A percentile compares a stretch with the other conserved stretches of the same genome.
These are phyloP conservation scores for Neospermospora avenae DNA, from an alignment of 2,329 filamentous ascomycete genomes.

Conservation along the genomic window DNA sequence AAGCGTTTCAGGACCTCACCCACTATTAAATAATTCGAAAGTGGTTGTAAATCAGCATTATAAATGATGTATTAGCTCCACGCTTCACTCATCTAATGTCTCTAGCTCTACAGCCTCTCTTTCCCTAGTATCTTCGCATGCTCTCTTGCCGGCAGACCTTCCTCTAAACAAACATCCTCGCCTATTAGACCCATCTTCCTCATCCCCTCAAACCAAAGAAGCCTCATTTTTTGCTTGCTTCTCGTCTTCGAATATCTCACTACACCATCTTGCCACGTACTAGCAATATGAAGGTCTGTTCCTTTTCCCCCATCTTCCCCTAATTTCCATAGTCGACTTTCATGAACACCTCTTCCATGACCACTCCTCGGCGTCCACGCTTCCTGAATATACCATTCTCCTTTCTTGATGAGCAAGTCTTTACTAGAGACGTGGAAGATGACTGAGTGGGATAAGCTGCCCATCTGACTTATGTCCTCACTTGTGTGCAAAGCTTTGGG, in stretches of 20 bases:
- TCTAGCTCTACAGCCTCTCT: slow-evolving; percentile 6
- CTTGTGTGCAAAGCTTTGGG: slow-evolving; percentile 46
- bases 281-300: slow-evolving; percentile 43
- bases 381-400: slow-evolving; percentile 48
- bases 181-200: background rate
- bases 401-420: slow-evolving; percentile 37
- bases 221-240: slow-evolving; percentile 9
- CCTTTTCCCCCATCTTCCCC: background rate
- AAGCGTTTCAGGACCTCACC: no score
- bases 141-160: background rate
- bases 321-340: slow-evolving; percentile 43
- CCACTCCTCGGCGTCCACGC: slow-evolving; percentile 43
- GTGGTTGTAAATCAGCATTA: no score
- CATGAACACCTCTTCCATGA: slow-evolving; percentile 44
- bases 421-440: slow-evolving; percentile 43
- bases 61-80: no score
- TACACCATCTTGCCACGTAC: slow-evolving; percentile 48
- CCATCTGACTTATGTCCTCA: slow-evolving; percentile 41
- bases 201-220: slow-evolving; percentile 12
- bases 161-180: background rate
- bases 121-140: background rate
- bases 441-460: slow-evolving; percentile 46
- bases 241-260: slow-evolving; percentile 28
- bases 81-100: no score
- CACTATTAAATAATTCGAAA: no score